Evolutionary conservation across 208 protist genomes (phyloP).

Genomic region (Naegleria gruberi): DNA sequence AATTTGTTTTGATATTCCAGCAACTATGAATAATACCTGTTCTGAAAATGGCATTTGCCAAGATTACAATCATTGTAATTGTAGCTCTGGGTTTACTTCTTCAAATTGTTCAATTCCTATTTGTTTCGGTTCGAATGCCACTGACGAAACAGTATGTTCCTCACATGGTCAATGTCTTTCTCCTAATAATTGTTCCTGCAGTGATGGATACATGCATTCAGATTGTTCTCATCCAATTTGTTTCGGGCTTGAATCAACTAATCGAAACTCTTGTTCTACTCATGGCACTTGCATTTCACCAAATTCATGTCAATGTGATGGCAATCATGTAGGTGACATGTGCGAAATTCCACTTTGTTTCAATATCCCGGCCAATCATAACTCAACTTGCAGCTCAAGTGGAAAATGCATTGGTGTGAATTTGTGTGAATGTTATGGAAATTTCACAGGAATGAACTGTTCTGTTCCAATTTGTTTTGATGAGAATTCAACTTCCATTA

Average conservation of each 20-base stretch:
- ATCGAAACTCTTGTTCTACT: background rate
- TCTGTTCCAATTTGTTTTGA: background rate
- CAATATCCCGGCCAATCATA: too few species aligned
- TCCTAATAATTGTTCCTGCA: background rate
- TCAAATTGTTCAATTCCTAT: background rate
- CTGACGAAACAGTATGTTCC: background rate
- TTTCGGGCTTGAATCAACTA: background rate
- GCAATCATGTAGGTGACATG: background rate
- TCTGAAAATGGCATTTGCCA: background rate
- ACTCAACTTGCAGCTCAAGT: background rate
- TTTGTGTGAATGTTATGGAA: background rate
- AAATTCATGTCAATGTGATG: background rate
- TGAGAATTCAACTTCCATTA: background rate
- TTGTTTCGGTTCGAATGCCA: background rate
- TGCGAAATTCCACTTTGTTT: background rate
- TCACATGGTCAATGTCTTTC: background rate
- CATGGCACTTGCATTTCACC: background rate
- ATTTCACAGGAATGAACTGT: background rate
- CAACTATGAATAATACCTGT: background rate
- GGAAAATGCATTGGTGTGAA: background rate
- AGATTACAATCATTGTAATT: background rate
- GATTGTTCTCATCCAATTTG: background rate
- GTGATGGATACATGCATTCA: background rate
- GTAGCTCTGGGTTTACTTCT: background rate
- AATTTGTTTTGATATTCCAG: background rate